Base-by-base conservation (phyloP, 371 early-diverging fungal genomes). In the Saksenaea oblongispora region DNA sequence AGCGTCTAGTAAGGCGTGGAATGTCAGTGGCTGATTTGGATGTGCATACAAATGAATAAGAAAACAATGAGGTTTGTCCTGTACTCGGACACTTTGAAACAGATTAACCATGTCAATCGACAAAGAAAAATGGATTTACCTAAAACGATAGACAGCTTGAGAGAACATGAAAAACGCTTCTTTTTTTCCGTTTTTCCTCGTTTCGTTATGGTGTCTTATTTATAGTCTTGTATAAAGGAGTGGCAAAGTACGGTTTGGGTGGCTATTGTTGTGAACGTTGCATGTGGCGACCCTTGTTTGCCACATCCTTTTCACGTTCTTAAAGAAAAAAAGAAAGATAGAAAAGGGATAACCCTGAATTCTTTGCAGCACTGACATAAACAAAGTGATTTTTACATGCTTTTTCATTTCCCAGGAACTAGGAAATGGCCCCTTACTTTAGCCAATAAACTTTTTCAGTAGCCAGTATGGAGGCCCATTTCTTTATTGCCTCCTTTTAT, bases 1-100 rank as follows among this genome's bases (percentile, higher is more conserved):
- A 24, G 54, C 55, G 8, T 65, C 22, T 22, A 67, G 8, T 44
- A 73, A 35, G 37, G 64, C 65, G 14, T 58, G 10, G 27, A 67
- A 70, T 28, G 31, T 27, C 18, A 67, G 74, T 54, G 58, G 41
- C 13, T 62, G 54, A 17, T 65, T 56, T 18, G 54, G 65, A 14
- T 62, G 67, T 14, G 67, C 61, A 61, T 36, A 47, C 5, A 73
- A 56, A 54, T 65, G 64, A 37, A 74, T 54, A 41, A 56, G 42
- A 47, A 67, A 62, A 24, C 62, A 54, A 10, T 59, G 22, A 13
- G 39, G 65, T 39, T 39, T 31, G 60, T 69, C 71, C 59, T 71
- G 54, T 2, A 74, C 54, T 34, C 41, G 62, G 42, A 70, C 65
- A 57, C 74, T 74, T 31, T 31, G 31, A 31, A 31, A 31, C 31